Evolutionary conservation across 352 stramenopile genomes (phyloP).

Genomic region (Pythium dissimile): DNA sequence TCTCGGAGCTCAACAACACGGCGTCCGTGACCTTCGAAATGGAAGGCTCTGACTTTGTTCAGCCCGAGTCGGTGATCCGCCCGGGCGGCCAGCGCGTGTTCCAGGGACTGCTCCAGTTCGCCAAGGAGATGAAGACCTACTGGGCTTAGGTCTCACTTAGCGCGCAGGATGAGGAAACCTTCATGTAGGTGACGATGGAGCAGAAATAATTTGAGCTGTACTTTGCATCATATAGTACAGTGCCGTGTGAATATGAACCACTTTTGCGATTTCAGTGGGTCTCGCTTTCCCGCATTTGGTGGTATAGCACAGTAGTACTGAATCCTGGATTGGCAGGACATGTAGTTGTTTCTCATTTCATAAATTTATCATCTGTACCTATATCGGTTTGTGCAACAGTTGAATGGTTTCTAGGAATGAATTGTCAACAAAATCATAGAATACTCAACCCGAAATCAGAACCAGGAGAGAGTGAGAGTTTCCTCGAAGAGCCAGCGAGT

Average conservation of each 20-base stretch:
- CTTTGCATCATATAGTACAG: neutral
- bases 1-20: slow-evolving; percentile 28
- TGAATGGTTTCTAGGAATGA: neutral
- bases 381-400: neutral
- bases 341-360: too few relatives aligned
- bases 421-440: neutral
- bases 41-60: slow-evolving; percentile 28
- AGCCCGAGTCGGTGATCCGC: slow-evolving; percentile 24
- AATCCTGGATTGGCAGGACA: too few relatives aligned
- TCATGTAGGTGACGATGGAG: too few relatives aligned
- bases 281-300: too few relatives aligned
- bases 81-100: slow-evolving; percentile 24
- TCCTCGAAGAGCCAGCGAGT: neutral
- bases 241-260: neutral
- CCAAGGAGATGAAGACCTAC: slow-evolving; percentile 24
- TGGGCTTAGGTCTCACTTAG: slow-evolving; percentile 19
- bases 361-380: neutral
- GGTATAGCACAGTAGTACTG: too few relatives aligned
- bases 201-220: neutral
- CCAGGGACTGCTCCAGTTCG: slow-evolving; percentile 26
- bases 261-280: too few relatives aligned
- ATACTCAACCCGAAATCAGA: neutral
- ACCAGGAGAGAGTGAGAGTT: neutral
- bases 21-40: slow-evolving; percentile 34
- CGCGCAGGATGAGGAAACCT: too few relatives aligned